Base-by-base conservation (phyloP, 192 early-diverging fungal genomes). In the Backusella morwellensis region DNA sequence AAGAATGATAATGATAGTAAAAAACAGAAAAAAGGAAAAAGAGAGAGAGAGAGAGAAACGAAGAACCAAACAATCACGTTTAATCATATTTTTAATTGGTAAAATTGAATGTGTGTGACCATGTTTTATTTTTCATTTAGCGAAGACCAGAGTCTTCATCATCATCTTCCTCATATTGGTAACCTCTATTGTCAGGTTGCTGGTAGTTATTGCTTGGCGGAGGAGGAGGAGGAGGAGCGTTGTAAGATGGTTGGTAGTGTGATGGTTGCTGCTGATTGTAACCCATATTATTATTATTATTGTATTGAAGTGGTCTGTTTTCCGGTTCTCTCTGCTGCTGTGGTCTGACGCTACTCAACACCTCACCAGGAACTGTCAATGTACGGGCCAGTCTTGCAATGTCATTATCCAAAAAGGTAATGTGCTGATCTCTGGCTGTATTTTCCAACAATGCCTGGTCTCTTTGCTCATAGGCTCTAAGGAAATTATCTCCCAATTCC, bases 361-460 rank as follows among this genome's bases (percentile, higher is more conserved):
- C 44, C 59, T 84, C 82, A 38, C 86, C 85, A 42, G 86, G 86
- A 11, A 88, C 82, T 26, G 66, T 72, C 15, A 86, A 52, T 11
- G 70, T 68, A 66, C 87, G 74, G 17, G 90, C 84, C 3, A 91
- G 78, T 42, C 78, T 78, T 35, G 84, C 87, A 11, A 90, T 75
- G 11, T 94, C 93, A 77, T 92, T 92, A 59, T 93, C 91, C 32
- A 95, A 77, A 72, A 90, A 94, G 8, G 85, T 84, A 36, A 94
- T 81, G 17, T 81, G 84, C 59, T 85, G 87, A 26, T 83, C 84
- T 54, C 88, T 86, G 19, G 90, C 84, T 1, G 87, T 81, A 14
- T 88, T 75, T 32, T 83, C 82, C 56, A 93, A 75, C 15, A 88
- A 76, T 21, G 83, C 82, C 56, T 91, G 88, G 77, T 95, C 93